Evolutionary conservation across 2,329 filamentous ascomycete genomes (phyloP), one percentile per base, ranked within the genome.

Genomic region (Pestalotiopsis sp.): DNA sequence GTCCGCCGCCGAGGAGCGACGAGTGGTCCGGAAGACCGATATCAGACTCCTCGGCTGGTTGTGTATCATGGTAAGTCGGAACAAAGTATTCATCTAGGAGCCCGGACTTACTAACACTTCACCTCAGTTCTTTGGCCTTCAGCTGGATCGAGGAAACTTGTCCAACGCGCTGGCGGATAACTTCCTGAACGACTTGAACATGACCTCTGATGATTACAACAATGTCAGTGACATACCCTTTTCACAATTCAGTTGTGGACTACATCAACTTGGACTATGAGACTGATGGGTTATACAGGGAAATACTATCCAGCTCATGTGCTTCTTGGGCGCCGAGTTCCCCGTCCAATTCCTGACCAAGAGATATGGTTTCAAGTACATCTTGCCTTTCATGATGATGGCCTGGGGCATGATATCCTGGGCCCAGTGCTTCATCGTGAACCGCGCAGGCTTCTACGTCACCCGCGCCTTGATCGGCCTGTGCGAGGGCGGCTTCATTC

Each of bases 81-180:
- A 35, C n/a, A 7, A 35, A 35, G 2, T 2, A 7, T 17, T 40
- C n/a, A 13, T 35, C 3, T 40, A 2, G 11, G 3, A 6, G 2
- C 38, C 11, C 3, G 30, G 4, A 10, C 2, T 44, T 7, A 10
- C 44, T 58, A 17, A 60, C 22, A 44, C 1, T 1, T 4, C 4
- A 9, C 14, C 4, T 3, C 26, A 66, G 64, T 91, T 91, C 77
- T 89, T 91, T 67, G 87, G 86, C 0, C 80, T 91, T 4, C 88
- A 91, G 73, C 79, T 91, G 7, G 89, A 91, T 74, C 81, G 89
- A 61, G 88, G 88, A 64, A 91, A 91, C 72, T 79, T 91, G 73
- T 82, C 81, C 66, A 89, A 89, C 71, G 89, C 88, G 3, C 78
- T 88, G 38, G 88, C 87, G 1, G 89, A 91, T 73, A 86, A 88